Conservation (phyloP, 2,329 filamentous ascomycete genomes). For the Sclerotinia trifoliorum region DNA sequence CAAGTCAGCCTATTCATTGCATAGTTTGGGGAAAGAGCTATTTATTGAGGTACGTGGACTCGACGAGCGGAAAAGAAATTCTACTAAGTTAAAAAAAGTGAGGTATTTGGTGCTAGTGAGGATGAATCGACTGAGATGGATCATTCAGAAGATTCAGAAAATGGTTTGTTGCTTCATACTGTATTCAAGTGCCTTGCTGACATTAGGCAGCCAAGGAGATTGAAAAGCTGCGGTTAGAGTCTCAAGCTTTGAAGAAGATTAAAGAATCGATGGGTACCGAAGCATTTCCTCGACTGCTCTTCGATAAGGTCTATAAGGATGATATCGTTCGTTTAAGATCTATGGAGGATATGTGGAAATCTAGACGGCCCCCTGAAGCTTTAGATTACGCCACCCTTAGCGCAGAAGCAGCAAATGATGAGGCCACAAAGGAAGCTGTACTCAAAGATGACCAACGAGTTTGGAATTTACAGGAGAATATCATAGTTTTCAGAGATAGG, state of each 20-base stretch:
- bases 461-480: constrained; percentile 83
- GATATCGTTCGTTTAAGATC: constrained; percentile 80
- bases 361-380: constrained; percentile 68
- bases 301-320: constrained; percentile 86
- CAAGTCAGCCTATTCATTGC: constrained; percentile 94
- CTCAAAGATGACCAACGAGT: constrained; percentile 67
- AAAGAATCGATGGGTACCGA: constrained; percentile 75
- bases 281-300: constrained; percentile 75
- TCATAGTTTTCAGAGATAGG: constrained; percentile 81
- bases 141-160: constrained; percentile 75
- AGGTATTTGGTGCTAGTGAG: constrained; percentile 90
- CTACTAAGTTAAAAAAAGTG: constrained; percentile 47
- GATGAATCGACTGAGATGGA: constrained; percentile 79
- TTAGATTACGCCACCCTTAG: constrained; percentile 66
- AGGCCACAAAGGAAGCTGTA: constrained; percentile 50
- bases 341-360: constrained; percentile 97
- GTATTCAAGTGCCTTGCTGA: constrained; percentile 23
- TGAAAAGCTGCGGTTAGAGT: constrained; percentile 79
- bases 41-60: constrained; percentile 63
- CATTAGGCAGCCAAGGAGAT: constrained; percentile 68
- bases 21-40: constrained; percentile 99
- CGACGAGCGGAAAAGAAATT: constrained; percentile 1
- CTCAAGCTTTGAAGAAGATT: constrained; percentile 79
- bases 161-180: constrained; percentile 51
- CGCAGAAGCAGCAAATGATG: constrained; percentile 51